A percentile compares a stretch with the other conserved stretches of the same genome.
phyloP scores from a whole-genome alignment of 768 basidiomycete genomes.

The Auricularia sp. region DNA sequence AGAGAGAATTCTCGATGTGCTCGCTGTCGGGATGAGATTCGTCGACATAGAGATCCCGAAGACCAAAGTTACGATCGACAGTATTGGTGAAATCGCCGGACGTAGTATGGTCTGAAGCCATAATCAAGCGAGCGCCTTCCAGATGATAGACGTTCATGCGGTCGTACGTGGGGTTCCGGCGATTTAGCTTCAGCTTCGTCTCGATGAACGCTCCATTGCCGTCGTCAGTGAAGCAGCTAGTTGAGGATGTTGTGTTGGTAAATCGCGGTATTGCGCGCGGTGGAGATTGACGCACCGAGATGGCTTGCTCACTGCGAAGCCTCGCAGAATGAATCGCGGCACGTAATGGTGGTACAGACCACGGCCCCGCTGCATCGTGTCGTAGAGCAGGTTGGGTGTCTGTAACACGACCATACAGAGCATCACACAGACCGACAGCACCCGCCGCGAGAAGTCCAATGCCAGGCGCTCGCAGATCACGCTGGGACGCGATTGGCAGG shows the following conservation, averaged over 20 bases:
- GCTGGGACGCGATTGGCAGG: too few relatives aligned
- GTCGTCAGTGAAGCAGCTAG: neutral
- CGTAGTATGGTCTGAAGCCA: neutral
- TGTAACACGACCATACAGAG: too few relatives aligned
- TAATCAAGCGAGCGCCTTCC: neutral
- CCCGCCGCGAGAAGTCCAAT: too few relatives aligned
- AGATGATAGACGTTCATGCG: slow-evolving; percentile 6
- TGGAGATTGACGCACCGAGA: neutral
- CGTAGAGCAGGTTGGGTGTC: neutral
- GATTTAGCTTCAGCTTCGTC: neutral
- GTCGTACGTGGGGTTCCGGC: neutral
- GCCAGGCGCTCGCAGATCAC: too few relatives aligned
- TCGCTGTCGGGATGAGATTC: neutral
- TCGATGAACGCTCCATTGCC: neutral
- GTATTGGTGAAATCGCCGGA: neutral
- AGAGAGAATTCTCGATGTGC: slow-evolving; percentile 6
- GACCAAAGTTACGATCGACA: slow-evolving; percentile 3
- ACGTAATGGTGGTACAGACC: slow-evolving; percentile 5
- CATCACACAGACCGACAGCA: too few relatives aligned
- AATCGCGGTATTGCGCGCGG: neutral
- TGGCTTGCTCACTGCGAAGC: neutral
- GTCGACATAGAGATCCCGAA: slow-evolving; percentile 3
- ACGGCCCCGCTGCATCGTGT: neutral
- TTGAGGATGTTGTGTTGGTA: neutral
- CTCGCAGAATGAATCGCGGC: slow-evolving; percentile 6